Evolutionary conservation across 352 stramenopile species (phyloP).

Genomic region (Phytophthora uliginosa): DNA sequence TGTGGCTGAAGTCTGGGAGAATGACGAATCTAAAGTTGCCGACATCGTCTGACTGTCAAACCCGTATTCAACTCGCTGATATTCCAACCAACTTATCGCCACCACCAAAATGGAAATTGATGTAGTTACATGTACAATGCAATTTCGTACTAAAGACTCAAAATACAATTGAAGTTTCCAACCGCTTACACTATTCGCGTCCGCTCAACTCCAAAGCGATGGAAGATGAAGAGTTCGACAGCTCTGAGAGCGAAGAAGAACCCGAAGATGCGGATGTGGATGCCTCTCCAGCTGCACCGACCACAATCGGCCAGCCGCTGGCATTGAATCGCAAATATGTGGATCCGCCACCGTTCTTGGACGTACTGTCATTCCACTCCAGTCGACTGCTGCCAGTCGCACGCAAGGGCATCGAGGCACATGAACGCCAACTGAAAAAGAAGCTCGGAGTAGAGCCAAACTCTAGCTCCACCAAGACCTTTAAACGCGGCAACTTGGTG

Average conservation of each 20-base stretch:
- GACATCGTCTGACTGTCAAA: slow-evolving; percentile 49
- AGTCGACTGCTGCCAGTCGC: slow-evolving; percentile 55
- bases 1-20: slow-evolving; percentile 22
- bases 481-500: neutral
- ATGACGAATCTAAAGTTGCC: slow-evolving; percentile 41
- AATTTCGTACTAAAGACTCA: neutral
- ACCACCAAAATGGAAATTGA: neutral
- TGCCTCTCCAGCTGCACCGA: neutral
- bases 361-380: slow-evolving; percentile 75
- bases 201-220: neutral
- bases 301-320: slow-evolving; percentile 7
- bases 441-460: slow-evolving; percentile 3
- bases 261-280: neutral
- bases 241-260: neutral
- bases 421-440: slow-evolving; percentile 23
- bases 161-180: neutral
- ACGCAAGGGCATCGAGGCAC: slow-evolving; percentile 39
- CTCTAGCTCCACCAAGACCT: neutral
- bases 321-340: slow-evolving; percentile 5
- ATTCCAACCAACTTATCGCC: neutral
- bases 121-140: neutral
- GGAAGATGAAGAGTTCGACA: neutral
- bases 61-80: slow-evolving; percentile 28
- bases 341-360: slow-evolving; percentile 60
- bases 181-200: neutral